These are phyloP conservation scores for Rhizodiscina lignyota DNA, from an alignment of 495 filamentous ascomycete genomes.

Conservation along the genomic window DNA sequence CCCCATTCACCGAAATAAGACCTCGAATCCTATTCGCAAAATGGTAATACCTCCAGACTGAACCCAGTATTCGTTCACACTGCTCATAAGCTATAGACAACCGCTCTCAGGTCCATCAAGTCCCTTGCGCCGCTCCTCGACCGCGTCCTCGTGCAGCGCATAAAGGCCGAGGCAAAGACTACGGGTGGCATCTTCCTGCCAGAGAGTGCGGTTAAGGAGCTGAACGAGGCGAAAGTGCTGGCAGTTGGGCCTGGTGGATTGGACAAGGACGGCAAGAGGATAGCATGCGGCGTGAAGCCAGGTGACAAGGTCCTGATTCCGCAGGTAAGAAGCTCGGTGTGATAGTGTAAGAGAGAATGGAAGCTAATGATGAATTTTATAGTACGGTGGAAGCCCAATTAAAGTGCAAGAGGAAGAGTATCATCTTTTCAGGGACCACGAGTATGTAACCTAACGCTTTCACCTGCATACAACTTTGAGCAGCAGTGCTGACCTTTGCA, in stretches of 20 bases:
- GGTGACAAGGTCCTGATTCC: constrained; percentile 96
- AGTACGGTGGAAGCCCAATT: constrained; percentile 92
- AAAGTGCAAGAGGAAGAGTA: constrained; percentile 97
- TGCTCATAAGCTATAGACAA: no score
- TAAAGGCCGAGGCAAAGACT: constrained; percentile 94
- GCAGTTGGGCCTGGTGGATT: constrained; percentile 81
- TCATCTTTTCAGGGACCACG: constrained; percentile 87
- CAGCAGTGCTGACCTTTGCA: constrained; percentile 5
- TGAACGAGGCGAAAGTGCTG: constrained; percentile 91
- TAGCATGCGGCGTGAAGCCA: constrained; percentile 58
- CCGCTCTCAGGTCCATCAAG: constrained; percentile 84
- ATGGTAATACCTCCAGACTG: no score
- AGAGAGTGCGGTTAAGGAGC: constrained; percentile 91
- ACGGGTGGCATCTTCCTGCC: constrained; percentile 93
- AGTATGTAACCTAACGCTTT: constrained; percentile 42
- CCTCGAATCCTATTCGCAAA: no score
- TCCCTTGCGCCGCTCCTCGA: constrained; percentile 91
- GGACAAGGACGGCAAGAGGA: constrained; percentile 73
- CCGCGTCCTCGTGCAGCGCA: constrained; percentile 93
- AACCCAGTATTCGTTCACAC: no score
- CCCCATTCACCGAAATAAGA: no score
- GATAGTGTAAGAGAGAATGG: constrained; percentile 3
- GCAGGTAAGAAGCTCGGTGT: constrained; percentile 45
- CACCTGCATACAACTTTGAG: neutral
- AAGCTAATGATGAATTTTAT: constrained; percentile 2